Evolutionary conservation across 768 basidiomycete genomes (phyloP).

Genomic region (Candolleomyces aberdarensis): DNA sequence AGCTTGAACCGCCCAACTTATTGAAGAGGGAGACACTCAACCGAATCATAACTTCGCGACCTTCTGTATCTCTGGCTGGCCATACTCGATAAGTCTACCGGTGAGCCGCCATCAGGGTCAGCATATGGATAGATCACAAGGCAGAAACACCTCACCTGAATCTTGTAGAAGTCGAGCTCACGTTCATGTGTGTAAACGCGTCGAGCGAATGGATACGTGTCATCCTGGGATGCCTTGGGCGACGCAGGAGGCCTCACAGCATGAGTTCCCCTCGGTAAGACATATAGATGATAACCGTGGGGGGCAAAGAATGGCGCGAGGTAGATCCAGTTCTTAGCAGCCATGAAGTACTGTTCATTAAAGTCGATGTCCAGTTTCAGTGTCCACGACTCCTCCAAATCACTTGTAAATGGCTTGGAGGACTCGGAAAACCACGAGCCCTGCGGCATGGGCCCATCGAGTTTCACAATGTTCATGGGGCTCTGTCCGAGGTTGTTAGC

Average conservation of each 20-base stretch:
- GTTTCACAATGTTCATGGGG: background rate
- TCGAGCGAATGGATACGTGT: background rate
- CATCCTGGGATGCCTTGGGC: background rate
- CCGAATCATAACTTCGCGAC: constrained; percentile 15
- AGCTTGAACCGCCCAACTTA: background rate
- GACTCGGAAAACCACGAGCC: background rate
- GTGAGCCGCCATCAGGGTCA: no score
- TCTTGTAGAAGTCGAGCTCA: background rate
- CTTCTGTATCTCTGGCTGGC: constrained; percentile 10
- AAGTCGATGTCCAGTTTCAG: background rate
- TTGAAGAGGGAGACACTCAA: background rate
- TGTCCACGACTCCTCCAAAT: background rate
- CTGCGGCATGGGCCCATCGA: background rate
- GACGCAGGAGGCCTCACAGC: background rate
- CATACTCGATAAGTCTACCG: constrained; percentile 3
- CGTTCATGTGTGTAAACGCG: background rate
- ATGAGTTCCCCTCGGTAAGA: background rate
- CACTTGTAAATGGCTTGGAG: background rate
- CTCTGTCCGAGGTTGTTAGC: no score
- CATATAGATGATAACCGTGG: constrained; percentile 10
- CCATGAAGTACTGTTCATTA: no score
- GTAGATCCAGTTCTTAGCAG: background rate
- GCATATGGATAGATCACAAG: background rate
- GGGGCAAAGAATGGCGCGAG: constrained; percentile 11
- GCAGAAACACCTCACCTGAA: background rate